A percentile compares a stretch with the other conserved stretches of the same genome.
Conservation (phyloP, 441 rosid genomes). For the Arabidopsis lyrata region DNA sequence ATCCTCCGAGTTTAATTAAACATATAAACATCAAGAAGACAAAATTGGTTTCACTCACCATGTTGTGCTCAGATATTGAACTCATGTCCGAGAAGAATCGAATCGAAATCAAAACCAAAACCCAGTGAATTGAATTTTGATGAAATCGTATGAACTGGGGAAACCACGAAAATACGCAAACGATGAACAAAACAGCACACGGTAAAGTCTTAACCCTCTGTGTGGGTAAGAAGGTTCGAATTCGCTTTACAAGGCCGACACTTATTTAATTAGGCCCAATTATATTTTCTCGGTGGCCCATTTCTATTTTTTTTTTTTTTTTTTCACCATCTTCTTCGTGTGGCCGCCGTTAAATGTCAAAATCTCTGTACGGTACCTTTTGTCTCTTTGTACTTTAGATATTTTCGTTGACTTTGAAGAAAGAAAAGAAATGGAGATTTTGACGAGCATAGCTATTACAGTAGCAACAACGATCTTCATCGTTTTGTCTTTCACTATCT, state of each 20-base stretch:
- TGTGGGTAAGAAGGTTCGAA: background rate
- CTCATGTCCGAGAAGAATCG: constrained; percentile 32
- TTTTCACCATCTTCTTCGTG: background rate
- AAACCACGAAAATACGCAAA: constrained; percentile 13
- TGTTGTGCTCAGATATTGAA: constrained; percentile 2
- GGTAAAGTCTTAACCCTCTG: background rate
- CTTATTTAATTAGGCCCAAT: background rate
- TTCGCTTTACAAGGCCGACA: background rate
- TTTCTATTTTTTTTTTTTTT: too few relatives aligned
- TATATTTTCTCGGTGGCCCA: too few relatives aligned
- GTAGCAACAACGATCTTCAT: constrained; percentile 32
- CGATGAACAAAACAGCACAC: background rate
- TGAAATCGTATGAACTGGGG: constrained; percentile 8
- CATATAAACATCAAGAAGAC: background rate
- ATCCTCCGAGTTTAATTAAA: background rate
- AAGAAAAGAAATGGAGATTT: constrained; percentile 44
- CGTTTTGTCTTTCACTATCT: constrained; percentile 29
- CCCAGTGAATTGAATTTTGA: background rate
- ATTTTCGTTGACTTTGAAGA: background rate
- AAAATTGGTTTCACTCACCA: constrained; percentile 31
- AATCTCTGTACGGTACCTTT: background rate
- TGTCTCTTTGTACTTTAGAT: background rate
- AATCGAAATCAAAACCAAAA: constrained; percentile 19
- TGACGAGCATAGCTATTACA: constrained; percentile 36
- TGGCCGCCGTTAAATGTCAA: background rate